Evolutionary conservation across 345 rosid species (phyloP).

Genomic region (Pseudoturritis turrita): DNA sequence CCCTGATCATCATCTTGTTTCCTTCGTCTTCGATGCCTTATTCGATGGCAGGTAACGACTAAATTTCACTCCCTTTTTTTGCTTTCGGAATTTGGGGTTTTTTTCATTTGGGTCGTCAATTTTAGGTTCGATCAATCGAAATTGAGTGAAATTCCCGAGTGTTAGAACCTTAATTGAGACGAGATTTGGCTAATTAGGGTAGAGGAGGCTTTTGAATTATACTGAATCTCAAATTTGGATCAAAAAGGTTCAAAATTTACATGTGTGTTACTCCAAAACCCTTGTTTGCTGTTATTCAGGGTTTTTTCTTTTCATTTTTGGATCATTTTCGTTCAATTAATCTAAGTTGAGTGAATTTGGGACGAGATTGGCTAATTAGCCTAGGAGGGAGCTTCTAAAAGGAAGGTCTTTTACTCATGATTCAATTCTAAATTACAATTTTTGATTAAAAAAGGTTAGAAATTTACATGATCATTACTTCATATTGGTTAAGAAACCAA

Average conservation of each 20-base stretch:
- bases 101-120: background rate
- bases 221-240: background rate
- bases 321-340: background rate
- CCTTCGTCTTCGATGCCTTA: conserved; percentile 84
- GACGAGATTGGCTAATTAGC: background rate
- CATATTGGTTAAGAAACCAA: background rate
- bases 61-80: background rate
- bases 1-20: conserved; percentile 70
- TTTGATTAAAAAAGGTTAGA: background rate
- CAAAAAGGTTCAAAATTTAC: conserved; percentile 14
- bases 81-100: background rate
- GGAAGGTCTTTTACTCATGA: background rate
- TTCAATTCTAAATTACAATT: background rate
- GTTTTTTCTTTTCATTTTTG: background rate
- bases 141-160: background rate
- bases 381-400: background rate
- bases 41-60: conserved; percentile 93
- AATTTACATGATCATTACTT: background rate
- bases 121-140: background rate
- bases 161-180: background rate
- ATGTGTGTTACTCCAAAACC: background rate
- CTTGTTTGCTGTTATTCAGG: background rate
- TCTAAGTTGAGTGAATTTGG: background rate
- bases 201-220: background rate
- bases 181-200: background rate